phyloP scores from a whole-genome alignment of 768 basidiomycete species.

The Boletus vinaceobasis region DNA sequence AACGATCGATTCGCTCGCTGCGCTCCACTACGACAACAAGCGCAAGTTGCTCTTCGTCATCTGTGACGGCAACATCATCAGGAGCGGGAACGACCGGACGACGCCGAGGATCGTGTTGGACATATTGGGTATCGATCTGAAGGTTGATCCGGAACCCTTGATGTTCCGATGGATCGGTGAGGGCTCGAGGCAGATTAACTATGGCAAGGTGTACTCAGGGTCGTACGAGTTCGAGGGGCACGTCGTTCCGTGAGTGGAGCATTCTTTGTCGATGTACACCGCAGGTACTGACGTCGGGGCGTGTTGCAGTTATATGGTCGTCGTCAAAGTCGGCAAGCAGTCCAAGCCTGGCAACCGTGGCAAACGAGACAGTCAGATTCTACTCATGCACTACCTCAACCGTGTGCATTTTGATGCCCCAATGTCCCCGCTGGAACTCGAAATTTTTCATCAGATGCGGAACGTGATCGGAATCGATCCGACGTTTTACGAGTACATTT shows the following conservation, averaged over 20 bases:
- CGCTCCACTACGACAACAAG: conserved; percentile 92
- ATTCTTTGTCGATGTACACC: not conserved
- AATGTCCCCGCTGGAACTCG: conserved; percentile 90
- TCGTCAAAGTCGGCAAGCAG: conserved; percentile 92
- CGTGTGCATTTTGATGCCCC: conserved; percentile 92
- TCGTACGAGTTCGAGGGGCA: conserved; percentile 93
- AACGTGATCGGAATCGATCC: conserved; percentile 98
- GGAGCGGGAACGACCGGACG: conserved; percentile 88
- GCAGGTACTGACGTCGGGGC: not conserved
- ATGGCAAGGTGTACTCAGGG: conserved; percentile 93
- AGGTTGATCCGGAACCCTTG: conserved; percentile 86
- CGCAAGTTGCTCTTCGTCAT: conserved; percentile 91
- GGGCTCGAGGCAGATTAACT: conserved; percentile 85
- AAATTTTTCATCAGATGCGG: conserved; percentile 96
- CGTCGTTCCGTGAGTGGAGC: conserved; percentile 78
- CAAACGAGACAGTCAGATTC: conserved; percentile 91
- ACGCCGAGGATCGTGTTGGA: conserved; percentile 92
- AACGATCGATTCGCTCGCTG: conserved; percentile 88
- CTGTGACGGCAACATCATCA: conserved; percentile 95
- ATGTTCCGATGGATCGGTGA: conserved; percentile 91
- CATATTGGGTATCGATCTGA: conserved; percentile 87
- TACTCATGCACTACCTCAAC: conserved; percentile 88
- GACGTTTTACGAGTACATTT: conserved; percentile 96
- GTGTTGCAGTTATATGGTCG: conserved; percentile 76
- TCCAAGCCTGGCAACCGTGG: conserved; percentile 92